phyloP scores from a whole-genome alignment of 805 yeast genomes.

The Alloascoidea hylecoeti region DNA sequence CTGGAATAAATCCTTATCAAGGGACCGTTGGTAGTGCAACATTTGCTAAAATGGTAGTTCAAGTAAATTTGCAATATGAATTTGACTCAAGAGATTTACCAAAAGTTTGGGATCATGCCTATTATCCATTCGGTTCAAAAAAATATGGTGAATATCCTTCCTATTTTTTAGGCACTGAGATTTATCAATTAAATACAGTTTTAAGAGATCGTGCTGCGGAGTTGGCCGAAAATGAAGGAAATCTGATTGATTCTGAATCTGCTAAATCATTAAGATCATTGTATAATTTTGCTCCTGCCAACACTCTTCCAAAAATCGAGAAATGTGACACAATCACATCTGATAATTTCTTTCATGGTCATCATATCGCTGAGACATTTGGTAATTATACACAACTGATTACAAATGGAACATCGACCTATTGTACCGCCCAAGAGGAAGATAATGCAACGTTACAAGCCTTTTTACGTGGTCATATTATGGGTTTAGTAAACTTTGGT shows the following conservation, averaged over 20 bases:
- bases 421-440: slow-evolving; percentile 53
- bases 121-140: slow-evolving; percentile 39
- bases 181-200: slow-evolving; percentile 44
- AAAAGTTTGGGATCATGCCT: slow-evolving; percentile 44
- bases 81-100: slow-evolving; percentile 36
- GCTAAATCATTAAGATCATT: slow-evolving; percentile 29
- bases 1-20: slow-evolving; percentile 42
- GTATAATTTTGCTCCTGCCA: slow-evolving; percentile 37
- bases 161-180: slow-evolving; percentile 48
- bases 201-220: slow-evolving; percentile 43
- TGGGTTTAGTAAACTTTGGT: slow-evolving; percentile 40
- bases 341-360: slow-evolving; percentile 47
- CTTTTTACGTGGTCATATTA: slow-evolving; percentile 34
- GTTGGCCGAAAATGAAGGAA: slow-evolving; percentile 31
- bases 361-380: slow-evolving; percentile 33
- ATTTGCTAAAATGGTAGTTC: slow-evolving; percentile 45
- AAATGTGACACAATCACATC: slow-evolving; percentile 48
- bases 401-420: slow-evolving; percentile 44
- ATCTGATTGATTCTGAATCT: slow-evolving; percentile 27
- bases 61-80: slow-evolving; percentile 45
- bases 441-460: slow-evolving; percentile 55
- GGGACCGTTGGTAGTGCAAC: slow-evolving; percentile 49
- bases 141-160: slow-evolving; percentile 35
- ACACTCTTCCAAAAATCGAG: slow-evolving; percentile 27
- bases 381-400: slow-evolving; percentile 29